Conservation (phyloP, 1,284 basidiomycete genomes). For the Trichosporon asahii region DNA sequence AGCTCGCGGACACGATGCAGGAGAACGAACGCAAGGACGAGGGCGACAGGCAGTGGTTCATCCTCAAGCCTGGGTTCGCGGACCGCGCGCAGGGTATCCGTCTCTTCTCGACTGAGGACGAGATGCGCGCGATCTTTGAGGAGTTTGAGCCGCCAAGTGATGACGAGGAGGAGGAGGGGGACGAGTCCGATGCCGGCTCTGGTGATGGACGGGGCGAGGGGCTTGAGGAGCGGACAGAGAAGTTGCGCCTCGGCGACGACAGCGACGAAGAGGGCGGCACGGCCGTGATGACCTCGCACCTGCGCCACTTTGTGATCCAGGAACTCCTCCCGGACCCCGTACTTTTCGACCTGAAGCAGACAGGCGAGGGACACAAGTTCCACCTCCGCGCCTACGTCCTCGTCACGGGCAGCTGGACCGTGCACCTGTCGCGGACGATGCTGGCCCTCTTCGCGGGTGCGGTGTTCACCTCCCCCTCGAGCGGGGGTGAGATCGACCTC, state of each 20-base stretch:
- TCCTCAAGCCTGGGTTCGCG: slow-evolving; percentile 95
- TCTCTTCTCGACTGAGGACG: slow-evolving; percentile 75
- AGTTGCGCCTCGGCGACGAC: slow-evolving; percentile 53
- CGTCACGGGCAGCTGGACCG: slow-evolving; percentile 69
- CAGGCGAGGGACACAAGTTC: slow-evolving; percentile 67
- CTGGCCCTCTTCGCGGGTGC: slow-evolving; percentile 79
- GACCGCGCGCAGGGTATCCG: slow-evolving; percentile 94
- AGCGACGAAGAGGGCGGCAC: slow-evolving; percentile 55
- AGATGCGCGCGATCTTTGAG: slow-evolving; percentile 73
- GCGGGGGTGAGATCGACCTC: slow-evolving; percentile 57
- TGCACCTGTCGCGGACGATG: slow-evolving; percentile 77
- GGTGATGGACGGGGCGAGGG: slow-evolving; percentile 18
- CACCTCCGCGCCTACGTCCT: slow-evolving; percentile 93
- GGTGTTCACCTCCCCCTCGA: slow-evolving; percentile 59
- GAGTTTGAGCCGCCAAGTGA: slow-evolving; percentile 68
- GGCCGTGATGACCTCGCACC: slow-evolving; percentile 73
- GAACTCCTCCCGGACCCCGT: slow-evolving; percentile 77
- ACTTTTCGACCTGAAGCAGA: slow-evolving; percentile 63
- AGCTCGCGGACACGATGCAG: slow-evolving; percentile 67
- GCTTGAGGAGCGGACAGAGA: slow-evolving; percentile 22
- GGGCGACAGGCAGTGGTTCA: slow-evolving; percentile 68
- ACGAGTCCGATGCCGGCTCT: slow-evolving; percentile 48
- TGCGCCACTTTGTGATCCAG: slow-evolving; percentile 97
- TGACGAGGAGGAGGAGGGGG: slow-evolving; percentile 53
- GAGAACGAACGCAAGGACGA: slow-evolving; percentile 41